Evolutionary conservation across 441 rosid genomes (phyloP).

Genomic region (Brassica balearica): DNA sequence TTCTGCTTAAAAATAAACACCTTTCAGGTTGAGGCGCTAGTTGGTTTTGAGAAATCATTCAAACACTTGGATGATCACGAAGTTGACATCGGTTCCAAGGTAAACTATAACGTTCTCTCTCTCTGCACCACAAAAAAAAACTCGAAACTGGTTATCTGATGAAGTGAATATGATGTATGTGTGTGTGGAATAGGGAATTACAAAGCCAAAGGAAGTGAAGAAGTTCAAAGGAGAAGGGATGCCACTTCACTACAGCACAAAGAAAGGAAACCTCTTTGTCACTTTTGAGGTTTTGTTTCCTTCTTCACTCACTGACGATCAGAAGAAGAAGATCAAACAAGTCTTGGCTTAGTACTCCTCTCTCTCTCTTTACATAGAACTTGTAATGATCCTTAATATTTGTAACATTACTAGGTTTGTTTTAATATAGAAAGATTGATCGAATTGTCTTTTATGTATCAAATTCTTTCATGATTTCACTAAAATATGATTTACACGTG

Average conservation of each 20-base stretch:
- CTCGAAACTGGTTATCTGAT: not conserved
- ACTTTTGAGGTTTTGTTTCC: conserved; percentile 92
- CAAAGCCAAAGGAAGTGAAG: conserved; percentile 87
- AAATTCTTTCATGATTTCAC: not conserved
- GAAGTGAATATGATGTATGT: not conserved
- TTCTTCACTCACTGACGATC: conserved; percentile 72
- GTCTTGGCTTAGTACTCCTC: conserved; percentile 60
- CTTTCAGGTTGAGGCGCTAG: conserved; percentile 88
- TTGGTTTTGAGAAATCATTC: conserved; percentile 90
- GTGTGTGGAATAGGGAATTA: conserved; percentile 69
- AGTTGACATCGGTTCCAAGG: conserved; percentile 85
- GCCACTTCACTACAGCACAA: conserved; percentile 81
- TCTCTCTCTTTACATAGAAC: conserved; percentile 22
- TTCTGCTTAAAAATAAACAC: not conserved
- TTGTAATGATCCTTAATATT: conserved; percentile 21
- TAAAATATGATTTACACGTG: not conserved
- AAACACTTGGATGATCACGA: conserved; percentile 89
- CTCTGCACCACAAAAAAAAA: not conserved
- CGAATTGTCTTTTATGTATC: conserved; percentile 2
- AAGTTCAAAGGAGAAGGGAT: conserved; percentile 96
- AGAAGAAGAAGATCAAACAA: conserved; percentile 79
- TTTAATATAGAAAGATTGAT: conserved; percentile 27
- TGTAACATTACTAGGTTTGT: conserved; percentile 29
- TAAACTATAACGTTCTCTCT: conserved; percentile 30
- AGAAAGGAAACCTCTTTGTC: conserved; percentile 88